Base-by-base conservation (phyloP, 108 stramenopile genomes). In the Cylindrotheca closterium region DNA sequence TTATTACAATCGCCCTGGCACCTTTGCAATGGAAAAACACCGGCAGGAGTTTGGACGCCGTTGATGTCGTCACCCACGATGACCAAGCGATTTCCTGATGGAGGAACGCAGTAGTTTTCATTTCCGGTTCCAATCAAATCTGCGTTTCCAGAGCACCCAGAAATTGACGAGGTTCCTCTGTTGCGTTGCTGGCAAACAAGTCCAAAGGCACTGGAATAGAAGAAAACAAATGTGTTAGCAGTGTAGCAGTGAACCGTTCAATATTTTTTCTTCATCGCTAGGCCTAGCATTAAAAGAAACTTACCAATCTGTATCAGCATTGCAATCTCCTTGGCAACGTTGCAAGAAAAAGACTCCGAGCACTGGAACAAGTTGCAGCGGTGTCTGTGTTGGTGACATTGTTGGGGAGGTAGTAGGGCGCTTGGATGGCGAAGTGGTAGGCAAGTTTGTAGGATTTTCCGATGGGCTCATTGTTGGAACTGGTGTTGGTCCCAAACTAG, bases 321-420 rank as follows among this genome's bases (percentile, higher is more conserved):
- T 80, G 45, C 85, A 86, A 55, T 83, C 82, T 21, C 85, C 85
- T 2, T 68, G 51, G 66, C 82, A 83, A 10, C 32, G 30, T 0
- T 15, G 27, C 47, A 82, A 67, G 19, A 75, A 82, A 30, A 63
- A 63, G 26, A 26, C 26, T 52, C n/a, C n/a, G n/a, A n/a, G n/a
- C n/a, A n/a, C n/a, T n/a, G n/a, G n/a, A n/a, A n/a, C n/a, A n/a
- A n/a, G n/a, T n/a, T n/a, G n/a, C n/a, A n/a, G n/a, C n/a, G n/a
- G n/a, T n/a, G n/a, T n/a, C n/a, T n/a, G n/a, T n/a, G n/a, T n/a
- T n/a, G n/a, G n/a, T n/a, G n/a, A n/a, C n/a, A n/a, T n/a, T n/a
- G n/a, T n/a, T n/a, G n/a, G n/a, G n/a, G n/a, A n/a, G n/a, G n/a
- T n/a, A n/a, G n/a, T n/a, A n/a, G n/a, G n/a, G n/a, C n/a, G n/a